Conservation (phyloP, 2,329 filamentous ascomycete species). For the Coleophoma eucalyptorum region DNA sequence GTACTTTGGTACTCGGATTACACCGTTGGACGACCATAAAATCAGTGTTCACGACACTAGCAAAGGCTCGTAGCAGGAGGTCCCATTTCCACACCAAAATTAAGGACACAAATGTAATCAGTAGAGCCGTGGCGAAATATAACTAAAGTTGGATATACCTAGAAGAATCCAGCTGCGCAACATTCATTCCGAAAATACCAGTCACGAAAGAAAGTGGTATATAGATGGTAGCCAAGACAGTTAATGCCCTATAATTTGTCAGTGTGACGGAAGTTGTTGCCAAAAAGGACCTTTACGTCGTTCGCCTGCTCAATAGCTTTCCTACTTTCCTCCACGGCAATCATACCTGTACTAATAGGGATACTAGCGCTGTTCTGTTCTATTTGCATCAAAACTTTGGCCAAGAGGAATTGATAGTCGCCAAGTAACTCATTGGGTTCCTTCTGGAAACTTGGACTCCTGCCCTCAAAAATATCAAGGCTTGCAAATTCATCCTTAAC, state of each 20-base stretch:
- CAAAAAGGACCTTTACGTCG: neutral
- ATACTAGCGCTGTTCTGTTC: neutral
- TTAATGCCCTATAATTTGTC: constrained; percentile 22
- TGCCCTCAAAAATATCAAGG: neutral
- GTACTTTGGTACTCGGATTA: no score
- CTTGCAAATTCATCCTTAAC: neutral
- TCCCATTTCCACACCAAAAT: no score
- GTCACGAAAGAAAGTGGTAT: constrained; percentile 5
- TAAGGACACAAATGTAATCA: no score
- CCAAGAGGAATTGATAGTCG: neutral
- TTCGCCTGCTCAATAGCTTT: neutral
- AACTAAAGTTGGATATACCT: no score
- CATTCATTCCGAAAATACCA: constrained; percentile 8
- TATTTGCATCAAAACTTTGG: neutral
- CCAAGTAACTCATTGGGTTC: neutral
- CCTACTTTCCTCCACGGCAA: neutral
- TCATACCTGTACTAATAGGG: neutral
- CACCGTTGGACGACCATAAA: no score
- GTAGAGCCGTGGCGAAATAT: no score
- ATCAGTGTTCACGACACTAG: no score
- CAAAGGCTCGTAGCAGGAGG: no score
- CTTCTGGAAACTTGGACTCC: neutral
- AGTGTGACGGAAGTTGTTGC: neutral
- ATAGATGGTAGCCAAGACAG: constrained; percentile 4
- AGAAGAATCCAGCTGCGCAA: no score